A percentile compares a stretch with the other conserved stretches of the same genome.
Conservation (phyloP, 2,329 filamentous ascomycete genomes). For the Diaporthe caulivora region DNA sequence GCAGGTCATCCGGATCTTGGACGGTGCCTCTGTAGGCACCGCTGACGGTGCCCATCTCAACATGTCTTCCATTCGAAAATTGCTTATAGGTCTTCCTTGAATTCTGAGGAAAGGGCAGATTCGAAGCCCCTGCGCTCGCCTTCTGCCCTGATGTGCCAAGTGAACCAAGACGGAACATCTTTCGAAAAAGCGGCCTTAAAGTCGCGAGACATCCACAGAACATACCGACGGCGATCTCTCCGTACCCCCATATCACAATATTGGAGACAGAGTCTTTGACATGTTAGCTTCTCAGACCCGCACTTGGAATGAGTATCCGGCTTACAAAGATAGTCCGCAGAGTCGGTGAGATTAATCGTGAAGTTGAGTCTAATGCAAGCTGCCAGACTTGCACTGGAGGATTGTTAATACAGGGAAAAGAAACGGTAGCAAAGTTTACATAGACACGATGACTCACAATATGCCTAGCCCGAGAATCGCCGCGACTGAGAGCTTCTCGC, state of each 20-base stretch:
- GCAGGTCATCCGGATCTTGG: not conserved
- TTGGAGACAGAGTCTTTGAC: constrained; percentile 29
- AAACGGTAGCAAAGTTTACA: too few relatives aligned
- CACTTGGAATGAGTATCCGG: not conserved
- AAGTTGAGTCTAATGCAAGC: constrained; percentile 38
- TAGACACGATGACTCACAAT: constrained; percentile 30
- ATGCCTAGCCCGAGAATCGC: constrained; percentile 38
- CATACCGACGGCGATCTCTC: constrained; percentile 36
- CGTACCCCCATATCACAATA: constrained; percentile 38
- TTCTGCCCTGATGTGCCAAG: constrained; percentile 30
- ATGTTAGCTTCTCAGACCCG: not conserved
- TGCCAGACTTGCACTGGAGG: constrained; percentile 35
- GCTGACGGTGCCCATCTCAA: constrained; percentile 37
- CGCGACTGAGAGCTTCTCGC: constrained; percentile 37
- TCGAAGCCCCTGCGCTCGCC: constrained; percentile 8
- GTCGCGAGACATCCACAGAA: constrained; percentile 38
- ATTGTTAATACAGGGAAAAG: not conserved
- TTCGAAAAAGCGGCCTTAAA: constrained; percentile 35
- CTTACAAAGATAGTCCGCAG: constrained; percentile 36
- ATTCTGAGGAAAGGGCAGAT: constrained; percentile 29
- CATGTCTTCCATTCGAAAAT: constrained; percentile 25
- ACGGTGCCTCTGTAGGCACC: constrained; percentile 30
- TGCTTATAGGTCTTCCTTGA: constrained; percentile 36
- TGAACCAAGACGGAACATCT: constrained; percentile 36
- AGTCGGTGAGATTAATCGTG: constrained; percentile 34